phyloP scores from a whole-genome alignment of 2,329 filamentous ascomycete species.

The Alternaria ventricosa region DNA sequence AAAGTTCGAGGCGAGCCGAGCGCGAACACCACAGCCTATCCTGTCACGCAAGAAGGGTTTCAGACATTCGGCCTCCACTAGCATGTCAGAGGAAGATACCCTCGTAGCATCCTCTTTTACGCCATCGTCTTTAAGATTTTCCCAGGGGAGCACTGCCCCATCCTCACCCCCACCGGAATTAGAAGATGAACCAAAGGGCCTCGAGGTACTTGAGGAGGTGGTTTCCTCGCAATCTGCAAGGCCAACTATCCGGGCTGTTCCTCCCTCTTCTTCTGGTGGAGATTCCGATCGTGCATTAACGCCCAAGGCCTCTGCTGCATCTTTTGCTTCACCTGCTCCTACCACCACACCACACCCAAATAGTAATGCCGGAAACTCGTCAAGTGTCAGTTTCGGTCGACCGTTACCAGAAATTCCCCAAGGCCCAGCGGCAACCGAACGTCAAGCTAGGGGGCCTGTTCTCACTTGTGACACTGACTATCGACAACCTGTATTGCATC shows the following conservation, averaged over 20 bases:
- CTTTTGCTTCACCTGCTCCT: conserved; percentile 42
- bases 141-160: conserved; percentile 48
- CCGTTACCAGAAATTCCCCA: conserved; percentile 32
- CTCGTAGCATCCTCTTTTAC: conserved; percentile 46
- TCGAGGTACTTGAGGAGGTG: conserved; percentile 46
- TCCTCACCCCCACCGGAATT: conserved; percentile 43
- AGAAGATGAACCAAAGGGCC: conserved; percentile 36
- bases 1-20: conserved; percentile 44
- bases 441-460: conserved; percentile 41
- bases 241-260: conserved; percentile 48
- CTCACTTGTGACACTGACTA: conserved; percentile 39
- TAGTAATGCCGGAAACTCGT: conserved; percentile 38
- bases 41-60: conserved; percentile 42
- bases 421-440: conserved; percentile 35
- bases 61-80: conserved; percentile 48
- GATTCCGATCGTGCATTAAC: conserved; percentile 46
- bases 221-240: conserved; percentile 23
- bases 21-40: conserved; percentile 43
- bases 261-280: conserved; percentile 45
- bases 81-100: conserved; percentile 48
- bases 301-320: conserved; percentile 45
- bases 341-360: conserved; percentile 29
- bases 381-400: conserved; percentile 34
- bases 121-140: conserved; percentile 48
- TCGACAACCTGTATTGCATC: conserved; percentile 34